Conservation (phyloP, 345 rosid species). For the Populus davidiana region DNA sequence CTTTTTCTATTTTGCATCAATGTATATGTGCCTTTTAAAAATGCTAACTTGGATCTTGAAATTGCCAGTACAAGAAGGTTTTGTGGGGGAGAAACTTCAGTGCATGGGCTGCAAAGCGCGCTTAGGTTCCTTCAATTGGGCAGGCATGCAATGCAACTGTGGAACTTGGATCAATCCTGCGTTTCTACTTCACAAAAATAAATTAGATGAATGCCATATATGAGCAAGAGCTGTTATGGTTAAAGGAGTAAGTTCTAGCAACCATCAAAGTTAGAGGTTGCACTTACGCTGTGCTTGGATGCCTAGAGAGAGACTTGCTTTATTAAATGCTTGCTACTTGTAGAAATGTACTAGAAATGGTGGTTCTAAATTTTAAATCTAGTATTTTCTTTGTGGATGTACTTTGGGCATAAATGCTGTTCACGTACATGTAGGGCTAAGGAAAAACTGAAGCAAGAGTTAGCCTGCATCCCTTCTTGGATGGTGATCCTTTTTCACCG, state of each 20-base stretch:
- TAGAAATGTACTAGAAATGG: background rate
- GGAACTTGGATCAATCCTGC: constrained; percentile 37
- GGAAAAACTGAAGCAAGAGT: too few relatives aligned
- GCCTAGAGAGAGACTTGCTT: too few relatives aligned
- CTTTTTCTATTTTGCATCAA: background rate
- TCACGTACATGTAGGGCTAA: too few relatives aligned
- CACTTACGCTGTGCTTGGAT: background rate
- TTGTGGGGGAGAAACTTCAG: constrained; percentile 32
- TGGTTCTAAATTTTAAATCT: background rate
- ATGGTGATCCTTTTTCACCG: too few relatives aligned
- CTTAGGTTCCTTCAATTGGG: constrained; percentile 35
- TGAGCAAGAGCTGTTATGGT: constrained; percentile 3
- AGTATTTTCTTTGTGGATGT: too few relatives aligned
- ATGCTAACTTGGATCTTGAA: constrained; percentile 8
- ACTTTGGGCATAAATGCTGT: too few relatives aligned
- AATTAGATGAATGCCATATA: constrained; percentile 60
- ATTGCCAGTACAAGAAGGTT: constrained; percentile 68
- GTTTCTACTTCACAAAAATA: constrained; percentile 29
- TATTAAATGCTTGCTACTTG: too few relatives aligned
- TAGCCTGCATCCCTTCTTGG: too few relatives aligned
- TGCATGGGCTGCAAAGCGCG: constrained; percentile 31
- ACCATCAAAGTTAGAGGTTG: background rate
- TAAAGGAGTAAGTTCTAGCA: background rate
- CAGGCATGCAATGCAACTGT: constrained; percentile 37
- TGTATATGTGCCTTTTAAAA: background rate